Evolutionary conservation across 2,329 filamentous ascomycete genomes (phyloP).

Genomic region (Arachnomyces sp.): DNA sequence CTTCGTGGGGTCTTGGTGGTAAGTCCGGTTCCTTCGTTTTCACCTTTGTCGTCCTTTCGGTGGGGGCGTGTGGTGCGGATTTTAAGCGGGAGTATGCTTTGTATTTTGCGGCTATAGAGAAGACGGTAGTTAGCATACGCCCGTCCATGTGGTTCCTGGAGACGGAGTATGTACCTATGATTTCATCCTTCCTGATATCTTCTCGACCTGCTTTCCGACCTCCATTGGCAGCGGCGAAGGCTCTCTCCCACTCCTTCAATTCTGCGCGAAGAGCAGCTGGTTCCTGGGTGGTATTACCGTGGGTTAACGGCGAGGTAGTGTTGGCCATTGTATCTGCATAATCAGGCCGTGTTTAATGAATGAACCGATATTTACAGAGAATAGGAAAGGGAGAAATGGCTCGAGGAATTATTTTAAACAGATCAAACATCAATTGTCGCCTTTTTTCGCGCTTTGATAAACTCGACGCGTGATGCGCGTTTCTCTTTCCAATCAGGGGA

Average conservation of each 20-base stretch:
- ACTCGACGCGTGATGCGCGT: too few species aligned
- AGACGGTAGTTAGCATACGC: not conserved
- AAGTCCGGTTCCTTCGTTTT: slow-evolving; percentile 10
- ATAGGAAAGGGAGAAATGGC: too few species aligned
- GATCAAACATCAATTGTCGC: too few species aligned
- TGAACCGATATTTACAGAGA: too few species aligned
- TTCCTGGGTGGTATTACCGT: slow-evolving; percentile 7
- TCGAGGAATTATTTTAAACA: too few species aligned
- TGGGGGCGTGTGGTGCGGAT: slow-evolving; percentile 22
- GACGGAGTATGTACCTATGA: slow-evolving; percentile 30
- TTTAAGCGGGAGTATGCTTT: slow-evolving; percentile 39
- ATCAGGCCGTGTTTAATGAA: too few species aligned
- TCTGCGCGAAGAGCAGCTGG: slow-evolving; percentile 32
- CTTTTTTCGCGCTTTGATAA: too few species aligned
- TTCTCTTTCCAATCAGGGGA: too few species aligned
- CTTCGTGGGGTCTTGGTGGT: slow-evolving; percentile 13
- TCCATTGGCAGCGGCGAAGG: slow-evolving; percentile 34
- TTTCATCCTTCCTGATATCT: slow-evolving; percentile 40
- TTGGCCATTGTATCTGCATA: too few species aligned
- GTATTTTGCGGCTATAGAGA: slow-evolving; percentile 36
- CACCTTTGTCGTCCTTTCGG: slow-evolving; percentile 14
- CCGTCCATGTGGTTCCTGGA: not conserved
- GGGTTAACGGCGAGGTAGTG: too few species aligned
- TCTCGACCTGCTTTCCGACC: slow-evolving; percentile 37
- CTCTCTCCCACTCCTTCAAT: slow-evolving; percentile 41